phyloP scores from a whole-genome alignment of 1,139 yeast species.

The Nakaseomyces glabratus region DNA sequence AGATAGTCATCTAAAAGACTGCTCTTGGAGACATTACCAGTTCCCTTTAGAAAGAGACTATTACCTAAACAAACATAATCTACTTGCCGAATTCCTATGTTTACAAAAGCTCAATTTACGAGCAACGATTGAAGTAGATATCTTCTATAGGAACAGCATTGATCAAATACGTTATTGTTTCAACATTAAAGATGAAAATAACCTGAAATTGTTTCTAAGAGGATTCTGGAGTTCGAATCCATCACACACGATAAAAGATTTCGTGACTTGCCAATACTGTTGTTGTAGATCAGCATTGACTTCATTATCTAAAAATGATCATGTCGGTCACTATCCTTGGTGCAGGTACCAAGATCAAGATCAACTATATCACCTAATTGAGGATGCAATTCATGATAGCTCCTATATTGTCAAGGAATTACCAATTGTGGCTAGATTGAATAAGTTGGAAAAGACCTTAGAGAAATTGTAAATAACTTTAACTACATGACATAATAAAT shows the following conservation, averaged over 20 bases:
- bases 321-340: conserved; percentile 17
- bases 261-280: conserved; percentile 15
- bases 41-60: conserved; percentile 13
- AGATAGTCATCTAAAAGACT: conserved; percentile 8
- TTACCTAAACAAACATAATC: conserved; percentile 11
- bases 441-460: too few relatives aligned
- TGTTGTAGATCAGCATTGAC: conserved; percentile 10
- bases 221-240: conserved; percentile 11
- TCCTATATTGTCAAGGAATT: too few relatives aligned
- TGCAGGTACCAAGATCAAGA: conserved; percentile 15
- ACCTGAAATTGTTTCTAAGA: conserved; percentile 8
- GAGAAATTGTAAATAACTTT: too few relatives aligned
- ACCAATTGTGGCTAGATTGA: too few relatives aligned
- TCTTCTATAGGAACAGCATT: too few relatives aligned
- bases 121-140: not conserved
- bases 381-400: conserved; percentile 2
- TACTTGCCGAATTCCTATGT: conserved; percentile 13
- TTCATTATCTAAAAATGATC: conserved; percentile 9
- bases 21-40: conserved; percentile 15
- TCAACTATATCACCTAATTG: conserved; percentile 10
- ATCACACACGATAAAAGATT: conserved; percentile 4
- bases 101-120: conserved; percentile 4
- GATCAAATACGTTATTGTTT: too few relatives aligned
- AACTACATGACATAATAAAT: too few relatives aligned
- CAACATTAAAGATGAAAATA: conserved; percentile 6